These are phyloP conservation scores for Alternaria atra DNA, from an alignment of 2,329 filamentous ascomycete species.

Conservation along the genomic window DNA sequence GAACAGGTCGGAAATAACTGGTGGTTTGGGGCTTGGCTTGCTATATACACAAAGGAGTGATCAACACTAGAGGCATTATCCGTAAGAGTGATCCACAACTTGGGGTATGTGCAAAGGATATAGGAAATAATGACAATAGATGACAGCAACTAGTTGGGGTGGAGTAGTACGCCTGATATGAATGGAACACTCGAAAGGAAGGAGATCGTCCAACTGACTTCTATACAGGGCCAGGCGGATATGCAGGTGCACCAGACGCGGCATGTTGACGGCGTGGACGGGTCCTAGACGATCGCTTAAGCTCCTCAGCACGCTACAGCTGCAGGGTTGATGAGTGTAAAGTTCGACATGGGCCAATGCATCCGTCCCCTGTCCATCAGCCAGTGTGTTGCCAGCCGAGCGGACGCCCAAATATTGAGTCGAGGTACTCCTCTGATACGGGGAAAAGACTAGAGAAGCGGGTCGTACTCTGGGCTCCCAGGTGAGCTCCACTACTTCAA, in stretches of 20 bases:
- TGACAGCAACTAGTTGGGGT: conserved; percentile 3
- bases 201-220: conserved; percentile 26
- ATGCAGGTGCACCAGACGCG: conserved; percentile 25
- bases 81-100: conserved; percentile 4
- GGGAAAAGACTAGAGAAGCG: conserved; percentile 11
- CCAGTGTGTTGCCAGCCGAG: conserved; percentile 25
- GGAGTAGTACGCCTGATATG: conserved; percentile 8
- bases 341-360: conserved; percentile 19
- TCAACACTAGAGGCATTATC: conserved; percentile 16
- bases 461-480: neutral
- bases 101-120: conserved; percentile 14
- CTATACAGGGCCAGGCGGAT: conserved; percentile 23
- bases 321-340: conserved; percentile 21
- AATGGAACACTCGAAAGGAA: conserved; percentile 16
- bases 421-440: conserved; percentile 6
- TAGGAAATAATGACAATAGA: conserved; percentile 14
- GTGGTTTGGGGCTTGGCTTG: conserved; percentile 8
- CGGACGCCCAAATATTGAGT: conserved; percentile 9
- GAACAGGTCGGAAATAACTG: conserved; percentile 7
- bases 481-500: neutral
- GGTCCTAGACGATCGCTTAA: conserved; percentile 25
- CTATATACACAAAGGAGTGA: conserved; percentile 6
- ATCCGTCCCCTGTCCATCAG: conserved; percentile 17
- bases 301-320: conserved; percentile 16
- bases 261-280: conserved; percentile 22